Base-by-base conservation (phyloP, 331 rosid genomes). In the Pyracantha coccinea region DNA sequence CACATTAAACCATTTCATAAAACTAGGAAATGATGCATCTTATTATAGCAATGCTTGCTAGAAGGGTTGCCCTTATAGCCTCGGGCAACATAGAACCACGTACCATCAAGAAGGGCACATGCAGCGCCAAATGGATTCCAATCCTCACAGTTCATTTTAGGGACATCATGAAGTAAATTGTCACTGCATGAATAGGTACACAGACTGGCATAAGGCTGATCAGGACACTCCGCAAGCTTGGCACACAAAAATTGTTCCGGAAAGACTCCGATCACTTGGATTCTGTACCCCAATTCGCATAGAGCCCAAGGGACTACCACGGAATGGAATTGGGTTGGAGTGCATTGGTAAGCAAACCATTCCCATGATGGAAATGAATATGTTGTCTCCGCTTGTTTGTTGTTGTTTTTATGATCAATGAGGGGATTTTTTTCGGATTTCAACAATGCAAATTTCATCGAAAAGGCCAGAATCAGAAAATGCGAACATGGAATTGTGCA, bases 51-150 rank as follows among this genome's bases (percentile, higher is more conserved):
- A 41, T 27, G 27, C 60, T 23, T 59, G 41, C 77, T 45, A 2
- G 19, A 59, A 60, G 68, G 41, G 33, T 25, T 38, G 17, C 12
- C 38, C 59, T 73, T 73, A 41, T 8, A 61, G 21, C 77, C 70
- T 11, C 69, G 50, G 19, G 61, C 61, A 73, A 61, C 77, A 20
- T 60, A 73, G 20, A 73, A 29, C 69, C 77, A 61, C 7, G 29
- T 28, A 28, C 47, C 77, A 61, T 61, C 69, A 47, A 28, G 59
- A 61, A 61, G 14, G 25, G 69, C 69, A 61, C 47, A 73, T 3
- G 77, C 77, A 24, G 68, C 14, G 7, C 47, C n/a, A 1, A 44
- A 27, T 1, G 7, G 28, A 3, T 61, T 73, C 14, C 31, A 70
- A 27, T 62, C 65, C 65, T 9, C 65, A 20, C 53, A 14, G 3